Evolutionary conservation across 148 eudicot genomes (phyloP), one percentile per base, ranked within the genome.

Genomic region (Camellia lanceoleosa): DNA sequence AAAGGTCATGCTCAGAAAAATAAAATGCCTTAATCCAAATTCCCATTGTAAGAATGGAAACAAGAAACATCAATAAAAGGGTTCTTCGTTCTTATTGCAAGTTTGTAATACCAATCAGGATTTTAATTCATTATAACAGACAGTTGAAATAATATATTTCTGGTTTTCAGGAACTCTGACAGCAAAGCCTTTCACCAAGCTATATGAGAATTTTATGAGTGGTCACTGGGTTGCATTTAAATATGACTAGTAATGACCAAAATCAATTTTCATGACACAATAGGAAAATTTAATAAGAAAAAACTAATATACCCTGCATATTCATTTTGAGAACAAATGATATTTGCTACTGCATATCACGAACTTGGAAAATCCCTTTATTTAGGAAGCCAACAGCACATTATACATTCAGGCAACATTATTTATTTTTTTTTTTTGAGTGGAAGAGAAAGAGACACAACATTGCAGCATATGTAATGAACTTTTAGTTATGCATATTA

Each of bases 1-100:
- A 23, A 73, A 13, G 42, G 60, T 55, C 76, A 73, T 30, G 76
- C 63, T 66, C 16, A 54, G 76, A 56, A 55, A 55, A 49, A 5
- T 7, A 73, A 66, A 79, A 77, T 46, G 23, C 49, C 19, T 76
- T 38, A 47, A 19, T 20, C 1, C 43, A 63, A 19, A 76, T 55
- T 55, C 13, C 55, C 8, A 41, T 63, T n/a, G 42, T 19, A 7
- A 69, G 49, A 69, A 44, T 4, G 7, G 7, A 69, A 15, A 46
- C 23, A 69, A 46, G 20, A 43, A 44, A 7, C 1, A 4, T 7
- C 64, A 61, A 61, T 61, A n/a, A 2, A 4, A 15, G 64, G 5
- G 64, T n/a, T 15, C 10, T 9, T 4, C 6, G 20, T 61, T 20
- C 64, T 7, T 61, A 61, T n/a, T 3, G 23, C 7, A 43, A 69